A percentile compares a stretch with the other conserved stretches of the same genome.
These are phyloP conservation scores for Aspergillus coremiiformis DNA, from an alignment of 495 filamentous ascomycete species.

Conservation along the genomic window DNA sequence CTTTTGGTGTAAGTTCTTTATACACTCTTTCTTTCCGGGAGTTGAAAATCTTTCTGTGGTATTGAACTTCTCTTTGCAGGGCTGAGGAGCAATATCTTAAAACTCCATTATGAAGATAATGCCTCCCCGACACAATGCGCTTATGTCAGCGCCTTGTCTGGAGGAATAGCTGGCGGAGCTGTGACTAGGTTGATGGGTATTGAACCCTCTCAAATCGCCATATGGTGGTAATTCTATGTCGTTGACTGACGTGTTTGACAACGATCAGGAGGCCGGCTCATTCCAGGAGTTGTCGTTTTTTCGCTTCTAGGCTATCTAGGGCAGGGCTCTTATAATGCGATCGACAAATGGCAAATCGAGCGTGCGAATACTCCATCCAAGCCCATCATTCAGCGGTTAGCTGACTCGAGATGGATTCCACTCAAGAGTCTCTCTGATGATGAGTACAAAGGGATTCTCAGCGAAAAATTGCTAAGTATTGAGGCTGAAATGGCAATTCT, in stretches of 20 bases:
- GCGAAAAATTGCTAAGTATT: conserved; percentile 68
- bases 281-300: conserved; percentile 60
- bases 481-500: conserved; percentile 81
- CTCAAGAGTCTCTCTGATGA: conserved; percentile 66
- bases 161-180: conserved; percentile 58
- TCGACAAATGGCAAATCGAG: conserved; percentile 42
- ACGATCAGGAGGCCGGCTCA: conserved; percentile 35
- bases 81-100: conserved; percentile 35
- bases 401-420: conserved; percentile 73
- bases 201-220: conserved; percentile 6
- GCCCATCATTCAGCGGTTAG: conserved; percentile 42
- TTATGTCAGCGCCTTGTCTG: conserved; percentile 59
- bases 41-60: background rate
- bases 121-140: conserved; percentile 46
- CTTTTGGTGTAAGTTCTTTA: conserved; percentile 60
- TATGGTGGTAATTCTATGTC: background rate
- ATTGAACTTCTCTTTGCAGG: conserved; percentile 19
- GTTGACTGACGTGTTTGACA: conserved; percentile 7
- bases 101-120: conserved; percentile 40
- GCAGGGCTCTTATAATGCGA: conserved; percentile 49
- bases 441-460: conserved; percentile 68
- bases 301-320: conserved; percentile 53
- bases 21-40: conserved; percentile 1
- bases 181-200: conserved; percentile 59
- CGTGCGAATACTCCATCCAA: conserved; percentile 29